phyloP scores from a whole-genome alignment of 2,329 filamentous ascomycete species.

The Rhynchosporium graminicola region DNA sequence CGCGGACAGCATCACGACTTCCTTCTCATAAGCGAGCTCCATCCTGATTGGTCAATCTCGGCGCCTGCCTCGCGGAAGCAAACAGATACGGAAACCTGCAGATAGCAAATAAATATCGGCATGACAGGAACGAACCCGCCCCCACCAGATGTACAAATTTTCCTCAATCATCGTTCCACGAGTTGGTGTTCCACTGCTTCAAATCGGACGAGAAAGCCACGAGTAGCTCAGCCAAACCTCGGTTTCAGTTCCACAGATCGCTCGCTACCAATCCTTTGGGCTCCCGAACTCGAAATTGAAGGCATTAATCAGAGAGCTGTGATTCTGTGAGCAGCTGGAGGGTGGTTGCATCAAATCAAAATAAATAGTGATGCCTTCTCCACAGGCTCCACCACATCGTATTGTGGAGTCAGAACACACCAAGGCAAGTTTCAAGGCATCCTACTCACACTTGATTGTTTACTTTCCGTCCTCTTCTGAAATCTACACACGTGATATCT shows the following conservation, averaged over 20 bases:
- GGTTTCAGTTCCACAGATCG: not conserved
- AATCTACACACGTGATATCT: not conserved
- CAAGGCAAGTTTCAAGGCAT: slow-evolving; percentile 3
- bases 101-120: not conserved
- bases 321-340: not conserved
- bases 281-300: not conserved
- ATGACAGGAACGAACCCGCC: not conserved
- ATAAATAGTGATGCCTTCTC: not conserved
- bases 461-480: not conserved
- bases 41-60: not conserved
- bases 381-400: not conserved
- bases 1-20: not conserved
- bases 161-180: not conserved
- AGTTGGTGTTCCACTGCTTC: no score
- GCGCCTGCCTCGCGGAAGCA: not conserved
- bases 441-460: not conserved
- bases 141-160: not conserved
- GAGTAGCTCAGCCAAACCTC: not conserved
- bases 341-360: not conserved
- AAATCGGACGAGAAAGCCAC: not conserved
- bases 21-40: not conserved
- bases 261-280: slow-evolving; percentile 1
- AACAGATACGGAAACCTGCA: not conserved
- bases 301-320: no score
- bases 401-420: not conserved